phyloP scores from a whole-genome alignment of 2,329 filamentous ascomycete genomes.

The Didymella arachidicola region DNA sequence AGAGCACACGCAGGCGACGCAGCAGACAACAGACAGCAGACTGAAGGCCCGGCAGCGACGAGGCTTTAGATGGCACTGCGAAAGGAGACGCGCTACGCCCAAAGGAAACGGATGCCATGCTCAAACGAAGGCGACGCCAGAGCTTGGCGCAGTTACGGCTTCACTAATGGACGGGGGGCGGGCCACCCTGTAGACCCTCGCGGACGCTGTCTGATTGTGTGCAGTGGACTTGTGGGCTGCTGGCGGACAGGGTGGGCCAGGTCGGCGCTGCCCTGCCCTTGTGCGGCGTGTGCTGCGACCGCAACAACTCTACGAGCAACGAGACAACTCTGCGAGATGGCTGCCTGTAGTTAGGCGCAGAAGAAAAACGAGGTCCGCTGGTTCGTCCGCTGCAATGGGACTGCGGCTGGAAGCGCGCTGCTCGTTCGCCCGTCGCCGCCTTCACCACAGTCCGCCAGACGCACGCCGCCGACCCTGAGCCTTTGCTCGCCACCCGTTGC shows the following conservation, averaged over 20 bases:
- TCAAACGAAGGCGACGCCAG: slow-evolving; percentile 32
- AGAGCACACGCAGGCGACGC: not conserved
- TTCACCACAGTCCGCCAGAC: slow-evolving; percentile 17
- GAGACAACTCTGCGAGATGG: not conserved
- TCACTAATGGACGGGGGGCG: slow-evolving; percentile 19
- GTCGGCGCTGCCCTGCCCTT: not conserved
- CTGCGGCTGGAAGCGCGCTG: not conserved
- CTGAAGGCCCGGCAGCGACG: slow-evolving; percentile 8
- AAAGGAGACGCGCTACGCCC: slow-evolving; percentile 29
- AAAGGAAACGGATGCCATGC: slow-evolving; percentile 18
- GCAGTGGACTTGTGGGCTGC: not conserved
- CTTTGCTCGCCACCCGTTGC: slow-evolving; percentile 4
- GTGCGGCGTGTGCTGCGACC: not conserved
- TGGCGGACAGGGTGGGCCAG: not conserved
- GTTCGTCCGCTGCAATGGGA: slow-evolving; percentile 22
- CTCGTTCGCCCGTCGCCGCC: slow-evolving; percentile 12
- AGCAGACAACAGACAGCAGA: slow-evolving; percentile 3
- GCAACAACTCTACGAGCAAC: not conserved
- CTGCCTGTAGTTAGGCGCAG: not conserved
- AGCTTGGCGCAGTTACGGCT: slow-evolving; percentile 16
- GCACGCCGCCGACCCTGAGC: slow-evolving; percentile 19
- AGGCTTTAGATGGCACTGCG: slow-evolving; percentile 23
- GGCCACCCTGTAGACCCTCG: slow-evolving; percentile 30
- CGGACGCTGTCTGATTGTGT: slow-evolving; percentile 20
- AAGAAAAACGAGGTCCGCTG: slow-evolving; percentile 17